Evolutionary conservation across 2,329 filamentous ascomycete species (phyloP), one percentile per base, ranked within the genome.

Genomic region (Colletotrichum musae): DNA sequence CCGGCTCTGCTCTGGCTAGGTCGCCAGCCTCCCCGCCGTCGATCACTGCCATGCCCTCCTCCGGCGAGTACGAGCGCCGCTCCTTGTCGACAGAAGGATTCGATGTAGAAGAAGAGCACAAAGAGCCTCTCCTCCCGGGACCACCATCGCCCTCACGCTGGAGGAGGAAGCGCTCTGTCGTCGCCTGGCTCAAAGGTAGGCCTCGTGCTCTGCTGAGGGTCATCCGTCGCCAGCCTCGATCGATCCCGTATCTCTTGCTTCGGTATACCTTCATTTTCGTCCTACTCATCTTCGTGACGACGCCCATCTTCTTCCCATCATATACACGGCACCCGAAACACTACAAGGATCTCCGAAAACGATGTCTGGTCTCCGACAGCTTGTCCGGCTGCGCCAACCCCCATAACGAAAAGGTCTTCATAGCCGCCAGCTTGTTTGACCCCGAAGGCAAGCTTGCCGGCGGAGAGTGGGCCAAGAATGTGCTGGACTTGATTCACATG

Each of bases 361-460:
- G 75, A 64, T 83, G 81, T 69, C 68, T 74, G 21, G 77, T 73
- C 2, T 71, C 75, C 13, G 60, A 69, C 45, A 68, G 74, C 45
- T 26, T 71, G 43, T 64, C 75, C 7, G 79, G 81, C 28, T 81
- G 82, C 68, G 82, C 79, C 24, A 84, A 83, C 69, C 73, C 77
- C 0, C 68, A 72, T 52, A 83, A 88, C 58, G 90, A 94, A 77
- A 92, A 89, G 74, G 82, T 94, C n/a, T 94, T 92, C 75, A 92
- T 94, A 59, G 90, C 90, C 1, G 88, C 92, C 16, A 93, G 90
- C 74, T 84, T 94, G 62, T 92, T 92, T 73, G 91, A 94, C 74
- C 82, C 84, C 21, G 82, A 83, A 6, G 91, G 90, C 1, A 80
- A 85, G 3, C 80, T 94, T 21, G 87, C 91, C 0, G 80, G 83